Base-by-base conservation (phyloP, 1,284 basidiomycete species). In the Malassezia psittaci region DNA sequence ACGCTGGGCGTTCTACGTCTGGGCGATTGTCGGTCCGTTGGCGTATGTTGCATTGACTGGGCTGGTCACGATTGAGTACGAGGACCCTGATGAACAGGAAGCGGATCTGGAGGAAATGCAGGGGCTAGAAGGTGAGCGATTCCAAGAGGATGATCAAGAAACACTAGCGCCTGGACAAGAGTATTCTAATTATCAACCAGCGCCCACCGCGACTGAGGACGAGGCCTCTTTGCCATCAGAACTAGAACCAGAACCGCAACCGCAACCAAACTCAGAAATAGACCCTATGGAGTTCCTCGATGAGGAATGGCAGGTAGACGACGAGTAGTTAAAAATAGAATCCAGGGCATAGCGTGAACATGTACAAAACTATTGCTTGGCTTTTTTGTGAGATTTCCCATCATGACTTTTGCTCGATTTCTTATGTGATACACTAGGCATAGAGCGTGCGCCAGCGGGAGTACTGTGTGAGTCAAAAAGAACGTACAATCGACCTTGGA, bases 1-100 rank as follows among this genome's bases (percentile, higher is more conserved):
- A 16, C 55, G 67, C 19, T 49, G 56, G 11, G 33, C 62, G 35
- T 69, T 66, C 62, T 57, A 64, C 43, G 56, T 57, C 29, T 59
- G 59, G 18, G 67, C 67, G 8, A 36, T 69, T n/a, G 18, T 69
- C 2, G 67, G 62, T 11, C 36, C 66, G 37, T 50, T 69, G 12
- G 62, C 61, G 12, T 69, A 58, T 48, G 50, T 66, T n/a, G 59
- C 67, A 50, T 60, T 60, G 21, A 66, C 62, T 37, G 67, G 67
- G 37, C 61, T 69, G 58, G 61, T 69, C 53, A 64, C 60, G 57
- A 60, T 69, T 32, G 54, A 61, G 43, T 52, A 54, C 13, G 53
- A 52, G 16, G 58, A 61, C 15, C 35, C 39, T 10, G 54, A 52
- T 16, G 50, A 48, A 12, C 45, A 37, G n/a, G 39, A 44, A 34